Evolutionary conservation across 2,329 filamentous ascomycete genomes (phyloP), one percentile per base, ranked within the genome.

Genomic region (Aureobasidium sp.): DNA sequence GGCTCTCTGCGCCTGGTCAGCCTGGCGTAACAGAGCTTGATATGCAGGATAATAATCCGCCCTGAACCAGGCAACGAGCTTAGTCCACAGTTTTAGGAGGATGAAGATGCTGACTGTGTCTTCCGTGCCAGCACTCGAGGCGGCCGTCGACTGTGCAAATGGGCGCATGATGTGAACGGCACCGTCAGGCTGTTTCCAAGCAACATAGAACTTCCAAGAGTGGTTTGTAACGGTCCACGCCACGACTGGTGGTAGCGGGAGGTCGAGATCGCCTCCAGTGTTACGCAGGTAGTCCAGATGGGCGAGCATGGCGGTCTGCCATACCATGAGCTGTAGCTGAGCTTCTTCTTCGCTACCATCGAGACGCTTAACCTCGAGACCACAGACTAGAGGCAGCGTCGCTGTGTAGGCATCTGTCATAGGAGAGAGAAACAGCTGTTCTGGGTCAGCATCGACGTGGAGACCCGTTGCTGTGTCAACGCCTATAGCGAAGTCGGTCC

Each of bases 311-410:
- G 39, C 22, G 21, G 27, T 22, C 27, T 45, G 41, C 45, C 32
- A 49, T 17, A 49, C 45, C 21, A 38, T 38, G 34, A 49, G 45
- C 34, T 49, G 32, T 16, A 49, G 30, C 24, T 49, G 21, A 37
- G 29, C 45, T 49, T 49, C 45, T 49, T 37, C 45, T 24, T 49
- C 19, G 16, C 21, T 25, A 3, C 45, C 32, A 49, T 25, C 45
- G 24, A 29, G 45, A 8, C 45, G 30, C 34, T 49, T 49, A 2
- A 49, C 30, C 45, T 49, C 32, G 25, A 49, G 30, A 37, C 19
- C 30, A 19, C 32, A 49, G 21, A 51, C 7, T 7, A 40, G 35
- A 29, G 47, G 47, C 2, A 51, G 1, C 17, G 25, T 51, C 2
- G n/a, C 25, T 2, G 47, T 51, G 24, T 51, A 51, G 11, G 35